phyloP scores from a whole-genome alignment of 352 stramenopile species.

The Phytophthora citricola region DNA sequence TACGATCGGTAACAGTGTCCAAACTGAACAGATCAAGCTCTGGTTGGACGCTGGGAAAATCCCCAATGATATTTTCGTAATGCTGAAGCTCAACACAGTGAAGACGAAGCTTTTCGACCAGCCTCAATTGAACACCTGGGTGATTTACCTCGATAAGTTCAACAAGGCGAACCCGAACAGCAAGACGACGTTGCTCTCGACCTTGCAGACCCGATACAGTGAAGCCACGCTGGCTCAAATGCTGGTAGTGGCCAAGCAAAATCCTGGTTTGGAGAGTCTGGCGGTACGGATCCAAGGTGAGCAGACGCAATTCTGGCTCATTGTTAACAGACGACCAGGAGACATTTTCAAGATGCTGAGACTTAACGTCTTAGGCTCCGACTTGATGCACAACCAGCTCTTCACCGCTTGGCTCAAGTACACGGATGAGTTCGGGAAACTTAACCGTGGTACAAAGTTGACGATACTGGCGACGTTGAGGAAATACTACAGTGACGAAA shows the following conservation, averaged over 20 bases:
- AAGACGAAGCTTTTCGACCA: constrained; percentile 14
- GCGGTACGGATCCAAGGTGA: constrained; percentile 10
- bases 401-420: constrained; percentile 17
- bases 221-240: constrained; percentile 4
- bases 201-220: neutral
- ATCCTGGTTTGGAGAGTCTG: neutral
- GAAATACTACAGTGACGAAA: constrained; percentile 5
- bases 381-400: constrained; percentile 6
- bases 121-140: constrained; percentile 19
- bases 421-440: constrained; percentile 18
- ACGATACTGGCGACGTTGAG: constrained; percentile 12
- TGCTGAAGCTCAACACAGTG: constrained; percentile 16
- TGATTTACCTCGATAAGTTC: constrained; percentile 15
- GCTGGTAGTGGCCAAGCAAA: constrained; percentile 4
- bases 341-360: constrained; percentile 9
- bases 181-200: constrained; percentile 6
- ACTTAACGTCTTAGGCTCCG: neutral
- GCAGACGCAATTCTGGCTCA: constrained; percentile 2
- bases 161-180: constrained; percentile 6
- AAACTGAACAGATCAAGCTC: constrained; percentile 6
- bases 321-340: neutral
- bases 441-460: constrained; percentile 5
- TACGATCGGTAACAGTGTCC: constrained; percentile 1
- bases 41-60: constrained; percentile 6
- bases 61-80: constrained; percentile 16